Evolutionary conservation across 352 stramenopile genomes (phyloP).

Genomic region (Globisporangium viniferum): DNA sequence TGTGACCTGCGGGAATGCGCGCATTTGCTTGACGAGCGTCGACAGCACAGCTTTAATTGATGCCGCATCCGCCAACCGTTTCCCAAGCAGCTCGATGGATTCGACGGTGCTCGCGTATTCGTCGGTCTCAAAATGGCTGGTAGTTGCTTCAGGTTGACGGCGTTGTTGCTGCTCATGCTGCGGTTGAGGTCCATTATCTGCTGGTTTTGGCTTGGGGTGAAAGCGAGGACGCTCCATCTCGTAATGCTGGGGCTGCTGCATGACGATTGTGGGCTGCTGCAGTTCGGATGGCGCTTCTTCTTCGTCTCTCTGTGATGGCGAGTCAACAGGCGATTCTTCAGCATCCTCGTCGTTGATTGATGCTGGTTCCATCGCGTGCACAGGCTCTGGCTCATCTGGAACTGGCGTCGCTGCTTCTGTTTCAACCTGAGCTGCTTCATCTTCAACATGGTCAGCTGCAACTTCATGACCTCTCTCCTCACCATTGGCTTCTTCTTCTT

Average conservation of each 20-base stretch:
- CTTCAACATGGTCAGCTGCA: background rate
- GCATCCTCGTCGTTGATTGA: background rate
- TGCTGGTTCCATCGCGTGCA: background rate
- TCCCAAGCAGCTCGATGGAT: conserved; percentile 48
- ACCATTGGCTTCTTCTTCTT: background rate
- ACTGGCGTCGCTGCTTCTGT: background rate
- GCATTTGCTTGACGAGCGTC: conserved; percentile 75
- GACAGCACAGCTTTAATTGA: conserved; percentile 62
- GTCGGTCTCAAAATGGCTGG: conserved; percentile 16
- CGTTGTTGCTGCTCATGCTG: conserved; percentile 2
- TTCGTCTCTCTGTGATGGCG: background rate
- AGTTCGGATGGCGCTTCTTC: background rate
- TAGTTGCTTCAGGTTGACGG: background rate
- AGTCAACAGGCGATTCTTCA: background rate
- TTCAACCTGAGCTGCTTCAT: background rate
- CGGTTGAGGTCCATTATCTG: background rate
- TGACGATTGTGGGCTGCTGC: background rate
- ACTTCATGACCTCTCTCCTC: background rate
- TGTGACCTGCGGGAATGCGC: conserved; percentile 62
- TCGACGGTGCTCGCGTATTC: conserved; percentile 41
- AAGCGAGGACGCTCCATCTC: conserved; percentile 18
- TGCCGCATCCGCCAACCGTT: conserved; percentile 34
- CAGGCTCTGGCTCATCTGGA: background rate
- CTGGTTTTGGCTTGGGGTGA: conserved; percentile 1
- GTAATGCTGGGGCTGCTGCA: background rate